Evolutionary conservation across 1,284 basidiomycete species (phyloP), one percentile per base, ranked within the genome.

Genomic region (Cryptococcus sp.): DNA sequence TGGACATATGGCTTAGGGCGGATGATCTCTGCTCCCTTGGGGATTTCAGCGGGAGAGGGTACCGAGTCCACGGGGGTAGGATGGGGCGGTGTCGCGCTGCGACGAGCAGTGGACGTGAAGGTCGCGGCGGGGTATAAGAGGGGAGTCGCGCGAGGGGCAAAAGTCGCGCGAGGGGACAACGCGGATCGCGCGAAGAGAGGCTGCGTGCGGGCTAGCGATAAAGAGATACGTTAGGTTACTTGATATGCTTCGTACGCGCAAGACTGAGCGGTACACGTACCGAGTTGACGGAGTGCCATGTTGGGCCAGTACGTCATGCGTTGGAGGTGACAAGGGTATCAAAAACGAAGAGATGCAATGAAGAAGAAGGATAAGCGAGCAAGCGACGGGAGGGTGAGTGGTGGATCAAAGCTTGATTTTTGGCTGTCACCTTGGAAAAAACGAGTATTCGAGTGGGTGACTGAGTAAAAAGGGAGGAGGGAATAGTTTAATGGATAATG

Each of bases 241-340:
- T n/a, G 42, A 45, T n/a, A 45, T 10, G 42, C 7, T 45, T 45
- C n/a, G 16, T 22, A 45, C 42, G n/a, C 41, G 41, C 16, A 7
- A 19, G 3, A 7, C 42, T n/a, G 42, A 6, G 13, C 7, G n/a
- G 11, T 22, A 10, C 42, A 67, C 72, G 50, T 54, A 75, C 73
- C 67, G 43, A 75, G 55, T 52, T 72, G 70, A 60, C 71, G 68
- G 62, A 73, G 57, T 64, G 71, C 71, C 73, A 75, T 75, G 50
- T 45, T 69, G 52, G 22, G 42, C n/a, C 22, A 45, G 42, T 45
- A 22, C n/a, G 42, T n/a, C n/a, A 13, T 45, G 42, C 5, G 42
- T 2, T 7, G 16, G 42, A 15, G 15, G 42, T 15, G 22, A 15
- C 22, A 45, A 7, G 16, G 42, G 42, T 17, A 17, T 19, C 41